phyloP scores from a whole-genome alignment of 2,329 filamentous ascomycete species.

The Trichoderma atrobrunneum region DNA sequence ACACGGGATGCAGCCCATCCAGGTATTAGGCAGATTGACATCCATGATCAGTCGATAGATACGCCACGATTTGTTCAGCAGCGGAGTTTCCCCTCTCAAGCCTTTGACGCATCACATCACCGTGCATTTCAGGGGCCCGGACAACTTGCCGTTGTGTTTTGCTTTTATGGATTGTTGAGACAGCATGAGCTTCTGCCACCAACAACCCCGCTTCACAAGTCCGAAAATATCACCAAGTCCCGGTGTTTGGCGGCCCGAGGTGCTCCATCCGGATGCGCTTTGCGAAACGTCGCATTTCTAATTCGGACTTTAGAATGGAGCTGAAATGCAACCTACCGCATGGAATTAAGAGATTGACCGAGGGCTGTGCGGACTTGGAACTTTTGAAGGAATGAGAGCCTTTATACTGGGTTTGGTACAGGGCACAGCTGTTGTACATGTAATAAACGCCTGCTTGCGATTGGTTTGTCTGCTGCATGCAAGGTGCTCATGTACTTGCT shows the following conservation, averaged over 20 bases:
- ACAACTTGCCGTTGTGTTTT: background rate
- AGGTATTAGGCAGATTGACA: background rate
- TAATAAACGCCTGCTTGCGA: background rate
- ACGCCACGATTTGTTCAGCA: background rate
- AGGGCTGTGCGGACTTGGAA: background rate
- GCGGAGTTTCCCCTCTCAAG: background rate
- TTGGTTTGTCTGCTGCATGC: background rate
- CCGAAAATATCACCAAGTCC: background rate
- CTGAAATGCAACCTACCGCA: background rate
- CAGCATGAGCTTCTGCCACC: background rate
- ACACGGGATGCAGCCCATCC: background rate
- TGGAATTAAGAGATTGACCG: constrained; percentile 6
- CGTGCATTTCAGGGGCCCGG: background rate
- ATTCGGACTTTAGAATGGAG: constrained; percentile 11
- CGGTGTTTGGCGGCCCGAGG: background rate
- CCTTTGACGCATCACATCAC: background rate
- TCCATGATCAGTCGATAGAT: background rate
- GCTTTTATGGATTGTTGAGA: background rate
- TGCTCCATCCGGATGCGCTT: background rate
- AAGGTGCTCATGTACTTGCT: background rate
- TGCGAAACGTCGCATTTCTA: background rate
- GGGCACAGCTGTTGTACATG: background rate
- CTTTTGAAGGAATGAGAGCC: background rate
- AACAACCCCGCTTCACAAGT: background rate
- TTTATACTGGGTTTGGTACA: background rate